Evolutionary conservation across 176 grass and related monocot species (phyloP), one percentile per base, ranked within the genome.

Genomic region (Avena sativa): DNA sequence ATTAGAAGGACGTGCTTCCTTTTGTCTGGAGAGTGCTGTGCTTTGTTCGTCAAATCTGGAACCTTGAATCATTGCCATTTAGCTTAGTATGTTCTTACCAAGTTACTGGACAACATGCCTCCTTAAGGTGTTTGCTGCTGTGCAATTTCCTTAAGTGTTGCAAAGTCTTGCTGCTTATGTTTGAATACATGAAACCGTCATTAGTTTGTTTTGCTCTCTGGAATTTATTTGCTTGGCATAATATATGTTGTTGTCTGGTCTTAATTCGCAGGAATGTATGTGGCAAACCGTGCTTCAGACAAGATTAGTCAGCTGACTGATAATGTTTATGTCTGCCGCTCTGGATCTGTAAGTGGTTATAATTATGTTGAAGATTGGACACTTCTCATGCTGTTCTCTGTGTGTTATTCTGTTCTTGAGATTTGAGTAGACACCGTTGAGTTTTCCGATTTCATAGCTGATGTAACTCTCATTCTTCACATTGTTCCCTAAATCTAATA

Each of bases 221-320:
- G 11, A 14, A 61, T 81, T 55, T 61, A 30, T 44, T 86, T 5
- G 10, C 56, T 84, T 57, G 55, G 55, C 55, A 20, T 7, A 80
- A 74, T 47, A 46, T 21, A n/a, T 50, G 36, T 78, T 84, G 11
- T 48, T 90, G 0, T 14, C 12, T 79, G 49, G 2, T 78, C 25
- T 61, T 87, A 59, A 85, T 87, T 15, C 55, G 16, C 80, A 99
- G 97, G 97, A 68, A 94, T 94, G 94, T 96, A 96, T 79, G 95
- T 98, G 6, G 95, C 95, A 0, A 98, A 98, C 79, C 91, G 95
- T 83, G 93, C 93, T 12, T 98, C 95, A 0, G 95, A 98, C 80
- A 98, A 98, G 83, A 98, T 98, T 55, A 92, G 93, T 15, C 85
- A 87, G 81, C 78, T 98, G 61, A 98, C 95, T 26, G 95, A 98